Conservation (phyloP, 164 flowering plant genomes). For the Tetracentron sinense region DNA sequence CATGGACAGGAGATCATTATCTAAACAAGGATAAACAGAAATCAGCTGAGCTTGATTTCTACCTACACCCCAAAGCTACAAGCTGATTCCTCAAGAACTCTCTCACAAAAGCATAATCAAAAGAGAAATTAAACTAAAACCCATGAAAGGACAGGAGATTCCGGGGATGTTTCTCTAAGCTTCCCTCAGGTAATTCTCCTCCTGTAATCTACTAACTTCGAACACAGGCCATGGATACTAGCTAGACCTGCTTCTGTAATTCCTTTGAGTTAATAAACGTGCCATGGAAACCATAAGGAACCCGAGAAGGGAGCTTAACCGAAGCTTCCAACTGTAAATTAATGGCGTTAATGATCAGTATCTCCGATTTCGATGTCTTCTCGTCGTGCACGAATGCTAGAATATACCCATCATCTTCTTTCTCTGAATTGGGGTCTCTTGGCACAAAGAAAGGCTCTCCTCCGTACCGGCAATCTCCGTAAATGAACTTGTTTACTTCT, state of each 20-base stretch:
- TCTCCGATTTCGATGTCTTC: constrained; percentile 55
- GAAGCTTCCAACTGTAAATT: constrained; percentile 55
- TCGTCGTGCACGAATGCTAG: constrained; percentile 76
- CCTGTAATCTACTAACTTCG: neutral
- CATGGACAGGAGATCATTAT: neutral
- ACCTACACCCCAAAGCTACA: constrained; percentile 27
- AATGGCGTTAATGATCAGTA: constrained; percentile 59
- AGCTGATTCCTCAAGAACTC: constrained; percentile 11
- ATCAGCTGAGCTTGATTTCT: constrained; percentile 29
- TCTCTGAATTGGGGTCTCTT: constrained; percentile 26
- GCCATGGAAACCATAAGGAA: constrained; percentile 92
- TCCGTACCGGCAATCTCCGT: constrained; percentile 58
- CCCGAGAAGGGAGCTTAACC: constrained; percentile 64
- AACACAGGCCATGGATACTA: neutral
- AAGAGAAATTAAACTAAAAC: neutral
- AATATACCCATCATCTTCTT: constrained; percentile 78
- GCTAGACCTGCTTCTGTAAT: constrained; percentile 40
- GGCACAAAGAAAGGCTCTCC: constrained; percentile 87
- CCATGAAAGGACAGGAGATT: constrained; percentile 9
- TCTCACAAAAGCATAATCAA: neutral
- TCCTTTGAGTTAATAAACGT: constrained; percentile 63
- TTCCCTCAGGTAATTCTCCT: constrained; percentile 34
- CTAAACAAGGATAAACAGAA: constrained; percentile 1
- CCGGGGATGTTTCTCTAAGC: constrained; percentile 32
- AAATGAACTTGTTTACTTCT: constrained; percentile 47